These are phyloP conservation scores for Furcasterigmium furcatum DNA, from an alignment of 2,329 filamentous ascomycete genomes.

Conservation along the genomic window DNA sequence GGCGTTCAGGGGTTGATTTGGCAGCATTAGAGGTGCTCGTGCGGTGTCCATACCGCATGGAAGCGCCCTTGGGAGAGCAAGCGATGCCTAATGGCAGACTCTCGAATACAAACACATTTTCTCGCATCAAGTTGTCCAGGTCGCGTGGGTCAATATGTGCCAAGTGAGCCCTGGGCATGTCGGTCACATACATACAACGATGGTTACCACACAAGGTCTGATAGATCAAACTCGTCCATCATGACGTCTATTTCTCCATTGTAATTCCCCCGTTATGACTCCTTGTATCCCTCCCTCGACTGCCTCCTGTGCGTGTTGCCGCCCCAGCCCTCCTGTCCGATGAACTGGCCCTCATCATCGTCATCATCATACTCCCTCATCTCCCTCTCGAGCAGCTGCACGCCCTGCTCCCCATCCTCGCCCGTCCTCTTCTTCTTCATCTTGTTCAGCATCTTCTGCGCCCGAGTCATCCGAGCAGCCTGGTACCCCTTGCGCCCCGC, in stretches of 20 bases:
- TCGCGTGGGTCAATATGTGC: too few species aligned
- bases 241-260: too few species aligned
- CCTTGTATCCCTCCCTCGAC: neutral
- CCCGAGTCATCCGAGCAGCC: neutral
- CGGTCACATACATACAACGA: too few species aligned
- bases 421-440: neutral
- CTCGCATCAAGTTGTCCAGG: too few species aligned
- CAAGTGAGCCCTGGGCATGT: too few species aligned
- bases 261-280: neutral
- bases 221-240: too few species aligned
- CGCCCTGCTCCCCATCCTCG: neutral
- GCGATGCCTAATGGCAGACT: too few species aligned
- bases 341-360: neutral
- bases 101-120: too few species aligned
- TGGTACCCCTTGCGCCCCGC: neutral
- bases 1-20: constrained; percentile 19
- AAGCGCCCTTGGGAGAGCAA: too few species aligned
- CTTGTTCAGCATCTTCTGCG: neutral
- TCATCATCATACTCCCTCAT: neutral
- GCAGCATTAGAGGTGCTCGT: too few species aligned
- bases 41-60: too few species aligned
- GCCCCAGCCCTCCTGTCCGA: neutral
- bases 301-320: neutral
- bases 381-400: neutral
- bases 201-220: too few species aligned